Conservation (phyloP, 2,329 filamentous ascomycete genomes). For the Hortaea sp. region DNA sequence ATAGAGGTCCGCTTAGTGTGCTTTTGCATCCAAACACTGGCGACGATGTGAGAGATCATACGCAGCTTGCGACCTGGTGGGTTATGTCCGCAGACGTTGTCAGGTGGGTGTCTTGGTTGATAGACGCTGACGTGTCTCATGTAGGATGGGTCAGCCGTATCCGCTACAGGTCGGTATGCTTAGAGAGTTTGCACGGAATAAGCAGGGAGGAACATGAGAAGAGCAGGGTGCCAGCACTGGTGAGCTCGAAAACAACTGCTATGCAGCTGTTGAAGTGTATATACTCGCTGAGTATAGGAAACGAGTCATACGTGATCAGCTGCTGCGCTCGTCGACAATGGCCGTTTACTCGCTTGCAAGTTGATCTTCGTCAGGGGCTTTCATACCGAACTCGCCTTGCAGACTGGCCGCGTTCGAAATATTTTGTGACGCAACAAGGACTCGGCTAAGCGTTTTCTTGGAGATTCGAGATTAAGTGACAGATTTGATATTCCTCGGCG, state of each 20-base stretch:
- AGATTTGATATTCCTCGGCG: no score
- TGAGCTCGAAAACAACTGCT: neutral
- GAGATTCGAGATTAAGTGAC: no score
- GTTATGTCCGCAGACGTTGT: neutral
- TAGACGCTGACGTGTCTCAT: neutral
- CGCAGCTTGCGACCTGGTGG: constrained; percentile 58
- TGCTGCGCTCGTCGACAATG: no score
- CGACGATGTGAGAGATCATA: constrained; percentile 53
- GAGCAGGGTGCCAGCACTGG: neutral
- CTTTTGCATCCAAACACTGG: constrained; percentile 76
- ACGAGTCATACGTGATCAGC: no score
- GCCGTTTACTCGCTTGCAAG: no score
- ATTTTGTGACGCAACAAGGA: no score
- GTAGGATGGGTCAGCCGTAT: constrained; percentile 51
- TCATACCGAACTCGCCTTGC: no score
- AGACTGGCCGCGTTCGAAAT: no score
- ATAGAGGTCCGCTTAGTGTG: constrained; percentile 68
- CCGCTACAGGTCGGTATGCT: constrained; percentile 50
- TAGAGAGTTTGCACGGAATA: constrained; percentile 21
- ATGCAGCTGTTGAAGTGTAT: neutral
- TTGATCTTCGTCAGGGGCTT: no score
- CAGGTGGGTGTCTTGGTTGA: neutral
- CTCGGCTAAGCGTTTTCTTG: no score
- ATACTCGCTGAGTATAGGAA: no score
- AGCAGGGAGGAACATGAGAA: constrained; percentile 4